Evolutionary conservation across 73 alveolate species (phyloP).

Genomic region (Tetrahymena malaccensis): DNA sequence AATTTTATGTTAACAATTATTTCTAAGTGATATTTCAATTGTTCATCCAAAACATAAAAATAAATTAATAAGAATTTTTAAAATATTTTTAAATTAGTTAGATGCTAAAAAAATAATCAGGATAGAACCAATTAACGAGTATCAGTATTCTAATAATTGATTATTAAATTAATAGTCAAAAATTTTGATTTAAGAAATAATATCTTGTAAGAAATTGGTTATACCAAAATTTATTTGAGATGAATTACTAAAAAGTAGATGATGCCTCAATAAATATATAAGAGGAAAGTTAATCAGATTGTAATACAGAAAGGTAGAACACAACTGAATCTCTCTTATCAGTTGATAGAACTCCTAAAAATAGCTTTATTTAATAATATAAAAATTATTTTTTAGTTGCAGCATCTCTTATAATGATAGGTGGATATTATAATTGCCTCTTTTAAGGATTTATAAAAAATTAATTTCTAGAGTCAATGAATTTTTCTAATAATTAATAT

Average conservation of each 20-base stretch:
- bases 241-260: neutral
- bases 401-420: neutral
- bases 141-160: neutral
- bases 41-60: too few relatives aligned
- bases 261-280: neutral
- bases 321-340: neutral
- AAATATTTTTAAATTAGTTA: too few relatives aligned
- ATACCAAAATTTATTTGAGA: neutral
- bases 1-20: too few relatives aligned
- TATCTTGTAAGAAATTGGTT: neutral
- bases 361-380: neutral
- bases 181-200: too few relatives aligned
- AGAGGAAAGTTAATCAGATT: neutral
- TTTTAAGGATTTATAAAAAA: neutral
- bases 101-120: neutral
- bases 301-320: neutral
- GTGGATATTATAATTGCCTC: neutral
- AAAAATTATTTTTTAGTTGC: neutral
- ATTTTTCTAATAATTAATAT: neutral
- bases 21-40: too few relatives aligned
- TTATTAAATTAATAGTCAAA: too few relatives aligned
- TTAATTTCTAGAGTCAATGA: neutral
- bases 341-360: neutral
- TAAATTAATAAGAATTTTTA: too few relatives aligned
- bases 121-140: neutral